These are phyloP conservation scores for Asparagopsis taxiformis DNA, from an alignment of 31 red algal species.

Conservation along the genomic window DNA sequence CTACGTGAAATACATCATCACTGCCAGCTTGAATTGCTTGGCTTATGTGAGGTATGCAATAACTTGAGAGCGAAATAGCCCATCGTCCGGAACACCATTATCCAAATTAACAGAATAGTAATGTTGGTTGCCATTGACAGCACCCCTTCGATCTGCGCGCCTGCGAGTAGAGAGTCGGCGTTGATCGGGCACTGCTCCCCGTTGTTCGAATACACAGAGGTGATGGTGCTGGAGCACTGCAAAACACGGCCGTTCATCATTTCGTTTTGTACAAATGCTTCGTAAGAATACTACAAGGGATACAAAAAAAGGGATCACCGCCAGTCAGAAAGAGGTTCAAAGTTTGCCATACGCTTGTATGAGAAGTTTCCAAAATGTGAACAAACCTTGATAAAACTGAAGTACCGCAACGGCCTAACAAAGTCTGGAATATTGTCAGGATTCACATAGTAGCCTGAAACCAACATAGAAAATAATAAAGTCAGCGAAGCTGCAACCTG, in stretches of 20 bases:
- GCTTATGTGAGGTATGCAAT: conserved; percentile 63
- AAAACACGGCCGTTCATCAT: conserved; percentile 47
- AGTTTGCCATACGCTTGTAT: not conserved
- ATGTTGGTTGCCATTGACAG: conserved; percentile 44
- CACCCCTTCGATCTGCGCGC: conserved; percentile 29
- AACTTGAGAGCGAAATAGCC: conserved; percentile 67
- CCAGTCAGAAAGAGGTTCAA: not conserved
- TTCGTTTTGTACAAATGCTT: conserved; percentile 58
- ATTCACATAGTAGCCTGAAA: conserved; percentile 84
- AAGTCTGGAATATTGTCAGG: conserved; percentile 61
- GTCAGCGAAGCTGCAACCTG: conserved; percentile 70
- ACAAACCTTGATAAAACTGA: conserved; percentile 78
- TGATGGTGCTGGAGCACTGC: conserved; percentile 20
- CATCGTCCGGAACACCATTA: conserved; percentile 33
- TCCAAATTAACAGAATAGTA: conserved; percentile 44
- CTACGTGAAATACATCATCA: too few relatives aligned
- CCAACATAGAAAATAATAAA: conserved; percentile 73
- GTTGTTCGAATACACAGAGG: conserved; percentile 40
- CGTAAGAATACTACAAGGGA: conserved; percentile 42
- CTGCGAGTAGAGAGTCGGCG: conserved; percentile 21
- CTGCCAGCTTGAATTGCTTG: conserved; percentile 22
- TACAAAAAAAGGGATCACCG: not conserved
- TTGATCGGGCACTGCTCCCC: conserved; percentile 19
- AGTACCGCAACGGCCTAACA: conserved; percentile 62
- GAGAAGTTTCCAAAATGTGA: not conserved